These are phyloP conservation scores for Eucalyptus polyanthemos DNA, from an alignment of 345 rosid species.

Conservation along the genomic window DNA sequence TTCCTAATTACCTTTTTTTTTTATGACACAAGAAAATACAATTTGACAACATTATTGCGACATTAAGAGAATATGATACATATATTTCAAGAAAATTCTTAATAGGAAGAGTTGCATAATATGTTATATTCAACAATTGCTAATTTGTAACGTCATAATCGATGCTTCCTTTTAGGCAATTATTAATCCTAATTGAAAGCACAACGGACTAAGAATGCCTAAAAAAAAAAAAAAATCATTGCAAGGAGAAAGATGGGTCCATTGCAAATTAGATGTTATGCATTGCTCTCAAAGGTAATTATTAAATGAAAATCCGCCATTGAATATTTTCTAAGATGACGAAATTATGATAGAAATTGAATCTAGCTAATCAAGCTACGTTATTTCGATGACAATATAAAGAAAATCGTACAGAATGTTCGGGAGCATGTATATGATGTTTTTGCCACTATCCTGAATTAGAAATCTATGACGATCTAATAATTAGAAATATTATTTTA, in stretches of 20 bases:
- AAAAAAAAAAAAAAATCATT: not conserved
- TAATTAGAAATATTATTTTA: not conserved
- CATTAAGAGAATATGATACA: not conserved
- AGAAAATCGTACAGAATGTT: rapidly evolving
- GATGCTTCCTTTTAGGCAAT: not conserved
- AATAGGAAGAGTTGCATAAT: not conserved
- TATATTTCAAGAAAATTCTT: not conserved
- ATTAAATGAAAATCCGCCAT: not conserved
- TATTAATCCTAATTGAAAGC: not conserved
- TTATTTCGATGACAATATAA: not conserved
- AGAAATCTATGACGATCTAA: not conserved
- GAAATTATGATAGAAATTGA: rapidly evolving
- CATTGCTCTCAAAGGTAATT: not conserved
- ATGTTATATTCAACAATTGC: not conserved
- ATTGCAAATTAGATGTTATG: no score
- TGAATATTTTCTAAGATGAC: not conserved
- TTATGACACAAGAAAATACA: rapidly evolving
- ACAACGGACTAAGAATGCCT: not conserved
- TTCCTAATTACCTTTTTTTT: not conserved
- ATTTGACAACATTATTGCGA: not conserved
- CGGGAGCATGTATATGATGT: rapidly evolving
- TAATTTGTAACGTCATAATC: not conserved
- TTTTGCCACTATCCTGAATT: not conserved
- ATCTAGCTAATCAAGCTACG: rapidly evolving
- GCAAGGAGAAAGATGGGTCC: not conserved